These are phyloP conservation scores for Collybiopsis confluens DNA, from an alignment of 768 basidiomycete genomes.

Conservation along the genomic window DNA sequence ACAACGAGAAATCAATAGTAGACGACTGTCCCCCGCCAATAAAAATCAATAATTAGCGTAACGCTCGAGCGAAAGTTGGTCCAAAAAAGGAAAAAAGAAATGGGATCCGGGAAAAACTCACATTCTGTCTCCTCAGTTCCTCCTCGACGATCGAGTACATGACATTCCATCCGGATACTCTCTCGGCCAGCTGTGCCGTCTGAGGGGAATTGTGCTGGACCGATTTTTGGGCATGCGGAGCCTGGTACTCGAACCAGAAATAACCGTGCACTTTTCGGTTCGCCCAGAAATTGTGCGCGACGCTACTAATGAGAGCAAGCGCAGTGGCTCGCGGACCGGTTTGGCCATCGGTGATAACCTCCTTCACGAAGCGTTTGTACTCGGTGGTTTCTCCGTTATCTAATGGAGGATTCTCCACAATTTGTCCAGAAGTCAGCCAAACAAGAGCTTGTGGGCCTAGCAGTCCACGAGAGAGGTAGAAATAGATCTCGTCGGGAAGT, in stretches of 20 bases:
- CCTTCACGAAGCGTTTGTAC: slow-evolving; percentile 92
- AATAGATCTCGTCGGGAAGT: slow-evolving; percentile 94
- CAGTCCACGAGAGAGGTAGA: slow-evolving; percentile 90
- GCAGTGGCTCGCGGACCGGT: slow-evolving; percentile 91
- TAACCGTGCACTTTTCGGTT: slow-evolving; percentile 65
- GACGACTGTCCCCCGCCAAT: slow-evolving; percentile 62
- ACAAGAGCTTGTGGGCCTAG: slow-evolving; percentile 85
- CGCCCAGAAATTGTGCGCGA: slow-evolving; percentile 77
- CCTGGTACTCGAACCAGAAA: slow-evolving; percentile 71
- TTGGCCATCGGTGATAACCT: slow-evolving; percentile 91
- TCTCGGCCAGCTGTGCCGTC: slow-evolving; percentile 83
- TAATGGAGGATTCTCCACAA: slow-evolving; percentile 82
- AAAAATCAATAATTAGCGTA: slow-evolving; percentile 5
- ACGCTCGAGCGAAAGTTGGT: slow-evolving; percentile 9
- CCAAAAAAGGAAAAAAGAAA: slow-evolving; percentile 10
- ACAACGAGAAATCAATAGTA: slow-evolving; percentile 94
- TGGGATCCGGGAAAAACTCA: slow-evolving; percentile 45
- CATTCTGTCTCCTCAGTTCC: slow-evolving; percentile 93
- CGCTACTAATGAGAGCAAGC: slow-evolving; percentile 82
- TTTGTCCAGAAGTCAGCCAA: slow-evolving; percentile 89
- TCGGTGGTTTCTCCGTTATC: slow-evolving; percentile 95
- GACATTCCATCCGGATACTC: slow-evolving; percentile 89
- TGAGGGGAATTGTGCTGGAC: slow-evolving; percentile 72
- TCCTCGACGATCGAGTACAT: slow-evolving; percentile 83
- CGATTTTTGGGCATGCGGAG: slow-evolving; percentile 48